Base-by-base conservation (phyloP, 306 rosid species). In the Glycyrrhiza uralensis region DNA sequence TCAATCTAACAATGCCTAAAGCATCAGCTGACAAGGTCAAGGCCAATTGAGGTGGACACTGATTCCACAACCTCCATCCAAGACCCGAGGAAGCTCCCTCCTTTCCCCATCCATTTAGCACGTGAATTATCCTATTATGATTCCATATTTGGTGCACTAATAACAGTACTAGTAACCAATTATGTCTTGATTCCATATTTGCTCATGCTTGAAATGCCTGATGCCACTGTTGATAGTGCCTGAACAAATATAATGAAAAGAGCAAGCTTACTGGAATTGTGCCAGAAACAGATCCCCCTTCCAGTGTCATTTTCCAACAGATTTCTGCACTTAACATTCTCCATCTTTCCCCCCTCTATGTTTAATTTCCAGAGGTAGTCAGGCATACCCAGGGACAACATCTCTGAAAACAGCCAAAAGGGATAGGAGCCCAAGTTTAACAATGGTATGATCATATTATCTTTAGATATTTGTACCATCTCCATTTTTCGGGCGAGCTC, bases 241-340 rank as follows among this genome's bases (percentile, higher is more conserved):
- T 28, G 96, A n/a, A n/a, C n/a, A n/a, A n/a, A n/a, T n/a, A n/a
- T 30, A 26, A 55, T 38, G 62, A 70, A 46, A 66, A 41, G 33
- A 54, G 76, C 24, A 47, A 76, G 57, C 85, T 82, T 88, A 91
- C 99, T 50, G 93, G 82, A 35, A 89, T 70, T 20, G 82, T 84
- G 74, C 97, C 93, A 1, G 89, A 90, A 70, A 89, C 92, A 3
- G 97, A 95, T 75, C 97, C 97, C 72, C 96, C 99, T n/a, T 52
- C 99, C 96, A 69, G 74, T 86, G 77, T 91, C 99, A 83, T 89
- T 95, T 88, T 95, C 97, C 84, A 95, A 84, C 47, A 95, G 79
- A 87, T 91, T 95, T 79, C 96, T 90, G 88, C 97, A 89, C 79
- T 91, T 95, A 9, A 88, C 69, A 82, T 89, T 91, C 81, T 89